These are phyloP conservation scores for Microthlaspi erraticum DNA, from an alignment of 345 rosid genomes.

Conservation along the genomic window DNA sequence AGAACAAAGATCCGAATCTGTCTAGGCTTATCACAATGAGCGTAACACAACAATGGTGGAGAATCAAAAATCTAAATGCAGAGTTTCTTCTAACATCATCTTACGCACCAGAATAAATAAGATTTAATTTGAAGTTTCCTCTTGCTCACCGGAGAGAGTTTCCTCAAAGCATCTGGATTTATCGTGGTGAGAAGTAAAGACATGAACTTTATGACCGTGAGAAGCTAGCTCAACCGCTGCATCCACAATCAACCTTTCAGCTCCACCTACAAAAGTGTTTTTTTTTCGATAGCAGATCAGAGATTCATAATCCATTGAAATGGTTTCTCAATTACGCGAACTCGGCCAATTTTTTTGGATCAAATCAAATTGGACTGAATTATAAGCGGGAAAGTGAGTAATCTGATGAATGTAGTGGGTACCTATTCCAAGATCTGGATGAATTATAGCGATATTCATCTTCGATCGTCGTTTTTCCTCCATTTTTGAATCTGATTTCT, in stretches of 20 bases:
- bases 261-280: no score
- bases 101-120: background rate
- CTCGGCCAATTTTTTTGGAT: no score
- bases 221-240: slow-evolving; percentile 76
- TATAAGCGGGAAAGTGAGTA: no score
- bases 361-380: no score
- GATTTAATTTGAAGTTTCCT: no score
- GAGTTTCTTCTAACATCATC: no score
- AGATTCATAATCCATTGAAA: no score
- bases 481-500: background rate
- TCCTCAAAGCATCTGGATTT: slow-evolving; percentile 76
- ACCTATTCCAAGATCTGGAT: background rate
- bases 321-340: background rate
- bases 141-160: slow-evolving; percentile 62
- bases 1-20: background rate
- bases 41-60: background rate
- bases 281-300: no score
- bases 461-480: background rate
- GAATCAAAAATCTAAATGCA: no score
- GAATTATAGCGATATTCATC: background rate
- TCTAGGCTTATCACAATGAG: background rate
- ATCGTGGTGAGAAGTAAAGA: slow-evolving; percentile 81
- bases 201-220: slow-evolving; percentile 70
- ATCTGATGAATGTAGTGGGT: no score
- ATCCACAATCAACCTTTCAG: slow-evolving; percentile 80